phyloP scores from a whole-genome alignment of 352 stramenopile genomes.

The Pythium phragmitis region DNA sequence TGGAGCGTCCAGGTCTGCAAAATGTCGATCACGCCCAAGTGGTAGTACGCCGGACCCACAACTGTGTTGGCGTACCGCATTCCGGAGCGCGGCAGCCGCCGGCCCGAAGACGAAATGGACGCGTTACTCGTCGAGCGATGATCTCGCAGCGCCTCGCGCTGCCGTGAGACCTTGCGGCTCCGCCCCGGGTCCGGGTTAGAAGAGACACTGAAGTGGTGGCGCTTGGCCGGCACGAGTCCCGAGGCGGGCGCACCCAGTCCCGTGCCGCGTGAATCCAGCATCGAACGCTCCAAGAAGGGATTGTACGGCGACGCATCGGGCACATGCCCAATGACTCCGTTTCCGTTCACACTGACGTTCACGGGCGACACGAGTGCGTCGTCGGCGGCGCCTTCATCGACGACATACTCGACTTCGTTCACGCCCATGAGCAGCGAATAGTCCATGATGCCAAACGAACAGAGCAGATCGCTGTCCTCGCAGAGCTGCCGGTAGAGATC shows the following conservation, averaged over 20 bases:
- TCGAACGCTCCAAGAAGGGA: constrained; percentile 64
- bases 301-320: constrained; percentile 37
- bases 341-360: constrained; percentile 19
- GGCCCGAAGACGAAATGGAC: constrained; percentile 62
- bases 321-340: neutral
- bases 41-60: constrained; percentile 87
- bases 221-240: constrained; percentile 13
- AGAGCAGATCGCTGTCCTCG: constrained; percentile 80
- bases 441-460: constrained; percentile 91
- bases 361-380: constrained; percentile 30
- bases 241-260: constrained; percentile 12
- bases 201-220: constrained; percentile 69
- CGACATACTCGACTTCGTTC: constrained; percentile 86
- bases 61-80: constrained; percentile 88
- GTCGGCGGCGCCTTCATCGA: constrained; percentile 66
- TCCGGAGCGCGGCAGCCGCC: constrained; percentile 66
- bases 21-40: constrained; percentile 91
- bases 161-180: constrained; percentile 54
- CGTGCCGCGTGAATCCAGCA: constrained; percentile 56
- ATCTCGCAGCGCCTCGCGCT: constrained; percentile 45
- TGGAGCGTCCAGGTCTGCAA: constrained; percentile 88
- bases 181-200: constrained; percentile 33
- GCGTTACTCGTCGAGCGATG: constrained; percentile 59
- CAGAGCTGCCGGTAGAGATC: constrained; percentile 79
- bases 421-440: constrained; percentile 91